Base-by-base conservation (phyloP, 2,329 filamentous ascomycete species). In the Pseudocercospora pini-densiflorae region DNA sequence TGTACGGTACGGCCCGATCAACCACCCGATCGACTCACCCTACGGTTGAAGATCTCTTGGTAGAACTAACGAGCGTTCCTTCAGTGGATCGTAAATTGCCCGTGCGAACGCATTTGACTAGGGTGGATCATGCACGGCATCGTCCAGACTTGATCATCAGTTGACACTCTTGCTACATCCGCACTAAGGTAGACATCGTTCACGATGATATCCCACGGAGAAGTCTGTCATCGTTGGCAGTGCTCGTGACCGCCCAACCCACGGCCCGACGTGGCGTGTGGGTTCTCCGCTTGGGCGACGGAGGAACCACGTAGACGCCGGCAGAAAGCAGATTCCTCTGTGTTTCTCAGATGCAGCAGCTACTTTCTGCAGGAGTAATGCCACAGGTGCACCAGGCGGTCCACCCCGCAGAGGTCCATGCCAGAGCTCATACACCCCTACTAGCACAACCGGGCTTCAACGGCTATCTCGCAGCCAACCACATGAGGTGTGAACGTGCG, bases 381-480 rank as follows among this genome's bases (percentile, higher is more conserved):
- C 71, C 70, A 71, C 68, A 70, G 72, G 69, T 67, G 66, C 70
- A 72, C 71, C 51, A 71, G 63, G 64, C 72, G 68, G 67, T 67
- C 67, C 69, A 69, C 67, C 72, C 72, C 73, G 72, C 73, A 75
- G 69, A 68, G 64, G 63, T 69, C 71, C 72, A 70, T 70, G 72
- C 68, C 63, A 71, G 66, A 68, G 66, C 65, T 71, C 68, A 59
- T 65, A 59, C 65, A 72, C 57, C 70, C 70, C 70, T 68, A 72
- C 68, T 72, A 71, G 69, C 67, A 71, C 60, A 69, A 64, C 66
- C 73, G 67, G 68, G 70, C 68, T 70, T 65, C 66, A 73, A 74
- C 71, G 67, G 72, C 73, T 70, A 71, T 70, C 69, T 69, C 67
- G 69, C 73, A 72, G 71, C 73, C 74, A 75, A 75, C 72, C 73